Percentiles rank a stretch among this genome's conserved stretches.
phyloP scores from a whole-genome alignment of 805 yeast species.

The Yamadazyma nakazawae region DNA sequence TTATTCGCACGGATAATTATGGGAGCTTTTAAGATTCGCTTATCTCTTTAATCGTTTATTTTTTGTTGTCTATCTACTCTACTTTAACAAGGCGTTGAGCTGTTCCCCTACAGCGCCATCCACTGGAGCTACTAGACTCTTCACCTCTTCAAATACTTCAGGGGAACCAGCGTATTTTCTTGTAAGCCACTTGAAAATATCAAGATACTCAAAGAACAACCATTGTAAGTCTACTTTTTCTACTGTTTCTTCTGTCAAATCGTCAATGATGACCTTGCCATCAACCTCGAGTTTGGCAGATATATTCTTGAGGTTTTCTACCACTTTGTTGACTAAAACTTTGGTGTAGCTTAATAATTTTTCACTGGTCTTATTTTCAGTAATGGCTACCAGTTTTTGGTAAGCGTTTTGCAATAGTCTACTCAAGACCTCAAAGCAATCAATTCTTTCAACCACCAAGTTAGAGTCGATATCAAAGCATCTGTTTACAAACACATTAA shows the following conservation, averaged over 20 bases:
- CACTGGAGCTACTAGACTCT: neutral
- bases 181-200: constrained; percentile 29
- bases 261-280: constrained; percentile 22
- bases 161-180: constrained; percentile 1
- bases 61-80: neutral
- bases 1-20: neutral
- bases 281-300: constrained; percentile 13
- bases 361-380: neutral
- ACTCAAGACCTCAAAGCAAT: constrained; percentile 42
- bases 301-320: constrained; percentile 28
- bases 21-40: neutral
- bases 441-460: constrained; percentile 37
- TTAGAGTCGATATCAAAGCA: constrained; percentile 26
- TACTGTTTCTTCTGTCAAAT: constrained; percentile 24
- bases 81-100: neutral
- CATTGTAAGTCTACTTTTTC: constrained; percentile 35
- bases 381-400: neutral
- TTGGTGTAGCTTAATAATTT: neutral
- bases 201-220: constrained; percentile 41
- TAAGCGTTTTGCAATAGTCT: constrained; percentile 23
- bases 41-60: neutral
- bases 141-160: constrained; percentile 1
- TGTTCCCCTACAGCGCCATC: neutral
- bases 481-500: constrained; percentile 25
- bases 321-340: constrained; percentile 16